Base-by-base conservation (phyloP, 2,329 filamentous ascomycete species). In the Juglanconis sp. region DNA sequence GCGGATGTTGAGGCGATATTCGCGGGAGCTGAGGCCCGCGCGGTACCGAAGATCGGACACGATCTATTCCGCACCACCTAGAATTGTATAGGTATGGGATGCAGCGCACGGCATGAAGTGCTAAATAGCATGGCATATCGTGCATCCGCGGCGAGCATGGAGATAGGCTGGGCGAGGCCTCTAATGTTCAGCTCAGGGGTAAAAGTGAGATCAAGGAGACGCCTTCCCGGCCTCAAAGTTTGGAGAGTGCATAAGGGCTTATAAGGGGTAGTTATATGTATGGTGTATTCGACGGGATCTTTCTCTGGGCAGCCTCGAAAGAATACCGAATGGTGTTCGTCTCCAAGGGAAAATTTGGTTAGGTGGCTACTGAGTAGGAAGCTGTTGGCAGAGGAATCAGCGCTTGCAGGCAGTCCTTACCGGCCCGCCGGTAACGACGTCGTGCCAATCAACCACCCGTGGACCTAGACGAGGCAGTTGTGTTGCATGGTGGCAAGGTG, bases 181-280 rank as follows among this genome's bases (percentile, higher is more conserved):
- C 38, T 53, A 35, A 58, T 58, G 56, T 44, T 58, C 56, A 58
- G 56, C 56, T 58, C 56, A 58, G 56, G 56, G 56, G 56, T 50
- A 24, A 36, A 49, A 46, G 15, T 24, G 47, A 17, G 47, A 8
- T 31, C 11, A 49, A 38, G 47, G 35, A 38, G 35, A 38, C 11
- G 35, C 7, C 35, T 38, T 38, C 35, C 35, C 35, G 35, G 35
- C 11, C 35, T 38, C 11, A 3, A 38, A 38, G 36, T 7, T 38
- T 38, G 36, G 7, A 8, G 8, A 38, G 36, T 38, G 24, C 24
- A 24, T 38, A 13, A 38, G 11, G 36, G 36, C 11, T 38, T 13
- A 13, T 8, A 38, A 38, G 36, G 36, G 36, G 11, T 7, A 38
- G 8, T 7, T 2, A 7, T 7, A 8, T 13, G 8, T 13, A 13